A percentile compares a stretch with the other conserved stretches of the same genome.
phyloP scores from a whole-genome alignment of 306 rosid genomes.

The Fragaria nilgerrensis region DNA sequence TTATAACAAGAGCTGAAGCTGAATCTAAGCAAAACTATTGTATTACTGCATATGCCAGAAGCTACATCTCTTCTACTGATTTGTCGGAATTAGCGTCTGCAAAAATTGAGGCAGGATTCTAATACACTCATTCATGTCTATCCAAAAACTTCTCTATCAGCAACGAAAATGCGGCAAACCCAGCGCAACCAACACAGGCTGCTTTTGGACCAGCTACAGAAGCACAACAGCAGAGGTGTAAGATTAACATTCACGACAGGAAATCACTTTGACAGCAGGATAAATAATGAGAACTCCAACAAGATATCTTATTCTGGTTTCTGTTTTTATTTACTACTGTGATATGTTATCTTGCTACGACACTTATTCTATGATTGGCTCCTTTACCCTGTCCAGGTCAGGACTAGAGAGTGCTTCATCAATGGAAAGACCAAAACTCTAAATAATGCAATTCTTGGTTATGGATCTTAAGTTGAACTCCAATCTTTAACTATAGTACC shows the following conservation, averaged over 20 bases:
- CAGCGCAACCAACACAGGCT: conserved; percentile 89
- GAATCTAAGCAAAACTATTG: conserved; percentile 4
- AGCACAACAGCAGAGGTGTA: conserved; percentile 20
- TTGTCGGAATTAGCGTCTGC: conserved; percentile 6
- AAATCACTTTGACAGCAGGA: not conserved
- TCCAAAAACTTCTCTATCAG: conserved; percentile 83
- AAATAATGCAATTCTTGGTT: not conserved
- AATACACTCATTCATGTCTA: conserved; percentile 53
- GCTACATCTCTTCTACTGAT: conserved; percentile 15
- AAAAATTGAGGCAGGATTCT: conserved; percentile 25
- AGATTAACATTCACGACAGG: conserved; percentile 11
- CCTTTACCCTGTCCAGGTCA: not conserved
- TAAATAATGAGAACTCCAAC: no score
- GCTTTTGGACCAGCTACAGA: conserved; percentile 88
- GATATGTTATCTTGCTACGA: not conserved
- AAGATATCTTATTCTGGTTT: not conserved
- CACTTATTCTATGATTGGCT: not conserved
- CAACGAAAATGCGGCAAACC: conserved; percentile 89
- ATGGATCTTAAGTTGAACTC: not conserved
- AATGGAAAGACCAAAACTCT: not conserved
- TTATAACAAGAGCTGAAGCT: not conserved
- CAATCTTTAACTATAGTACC: not conserved
- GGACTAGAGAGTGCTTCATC: not conserved
- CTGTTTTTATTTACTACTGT: not conserved
- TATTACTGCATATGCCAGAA: conserved; percentile 1